phyloP scores from a whole-genome alignment of 2,329 filamentous ascomycete species.

The Cercospora citrullina region DNA sequence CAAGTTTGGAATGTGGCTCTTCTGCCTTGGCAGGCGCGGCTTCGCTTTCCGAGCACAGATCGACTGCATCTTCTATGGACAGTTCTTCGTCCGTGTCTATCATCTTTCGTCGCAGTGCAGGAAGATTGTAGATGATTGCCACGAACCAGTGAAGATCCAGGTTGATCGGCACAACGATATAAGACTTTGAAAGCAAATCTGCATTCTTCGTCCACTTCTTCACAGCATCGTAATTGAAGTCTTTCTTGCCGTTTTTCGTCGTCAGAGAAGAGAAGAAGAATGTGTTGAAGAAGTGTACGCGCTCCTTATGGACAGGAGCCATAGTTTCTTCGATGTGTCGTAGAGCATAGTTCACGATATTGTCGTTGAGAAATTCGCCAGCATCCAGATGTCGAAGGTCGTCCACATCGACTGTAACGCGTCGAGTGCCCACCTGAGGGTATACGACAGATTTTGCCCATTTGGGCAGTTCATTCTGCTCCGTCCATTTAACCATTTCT shows the following conservation, averaged over 20 bases:
- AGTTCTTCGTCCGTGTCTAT: constrained; percentile 16
- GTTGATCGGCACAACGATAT: constrained; percentile 89
- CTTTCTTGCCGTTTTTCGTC: constrained; percentile 50
- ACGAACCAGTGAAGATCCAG: constrained; percentile 87
- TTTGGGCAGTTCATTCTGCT: constrained; percentile 22
- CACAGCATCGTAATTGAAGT: constrained; percentile 81
- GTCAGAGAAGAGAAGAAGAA: constrained; percentile 84
- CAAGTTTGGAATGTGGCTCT: background rate
- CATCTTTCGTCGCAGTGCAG: constrained; percentile 45
- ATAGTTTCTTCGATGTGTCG: constrained; percentile 47
- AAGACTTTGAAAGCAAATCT: constrained; percentile 82
- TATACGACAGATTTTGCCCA: constrained; percentile 58
- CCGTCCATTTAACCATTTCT: constrained; percentile 28
- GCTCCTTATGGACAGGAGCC: constrained; percentile 45
- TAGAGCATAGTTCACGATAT: constrained; percentile 84
- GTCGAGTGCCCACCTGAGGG: constrained; percentile 57
- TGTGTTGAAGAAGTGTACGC: constrained; percentile 86
- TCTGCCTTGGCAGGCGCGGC: background rate
- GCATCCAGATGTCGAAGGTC: constrained; percentile 79
- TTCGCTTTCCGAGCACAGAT: background rate
- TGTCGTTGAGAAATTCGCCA: constrained; percentile 88
- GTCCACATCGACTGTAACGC: constrained; percentile 66
- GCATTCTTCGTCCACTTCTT: constrained; percentile 78
- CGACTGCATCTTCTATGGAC: background rate
- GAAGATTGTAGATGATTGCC: constrained; percentile 88